phyloP scores from a whole-genome alignment of 2,329 filamentous ascomycete genomes.

The Rhynchosporium agropyri region DNA sequence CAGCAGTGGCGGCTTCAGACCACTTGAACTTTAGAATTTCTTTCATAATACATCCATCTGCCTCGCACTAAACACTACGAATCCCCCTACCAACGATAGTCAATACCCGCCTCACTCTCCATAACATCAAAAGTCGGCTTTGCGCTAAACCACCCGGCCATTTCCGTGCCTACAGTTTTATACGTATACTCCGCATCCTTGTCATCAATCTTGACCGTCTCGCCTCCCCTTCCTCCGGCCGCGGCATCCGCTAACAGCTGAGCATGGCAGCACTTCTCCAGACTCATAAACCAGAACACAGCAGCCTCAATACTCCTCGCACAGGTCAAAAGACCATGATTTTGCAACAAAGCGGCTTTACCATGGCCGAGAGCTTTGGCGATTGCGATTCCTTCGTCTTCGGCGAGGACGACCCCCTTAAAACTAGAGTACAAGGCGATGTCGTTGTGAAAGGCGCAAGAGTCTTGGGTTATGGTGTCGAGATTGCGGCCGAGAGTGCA shows the following conservation, averaged over 20 bases:
- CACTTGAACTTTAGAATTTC: not conserved
- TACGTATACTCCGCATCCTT: conserved; percentile 70
- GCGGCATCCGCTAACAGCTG: conserved; percentile 60
- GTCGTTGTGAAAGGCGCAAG: conserved; percentile 54
- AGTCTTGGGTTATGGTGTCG: conserved; percentile 62
- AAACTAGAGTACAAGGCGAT: conserved; percentile 48
- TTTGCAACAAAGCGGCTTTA: conserved; percentile 57
- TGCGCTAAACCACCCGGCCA: conserved; percentile 70
- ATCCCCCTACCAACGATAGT: conserved; percentile 37
- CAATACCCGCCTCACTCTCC: conserved; percentile 53
- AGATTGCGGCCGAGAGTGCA: conserved; percentile 61
- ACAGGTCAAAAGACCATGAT: conserved; percentile 57
- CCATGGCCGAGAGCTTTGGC: conserved; percentile 50
- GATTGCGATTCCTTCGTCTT: conserved; percentile 54
- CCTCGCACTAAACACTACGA: not conserved
- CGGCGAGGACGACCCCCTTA: conserved; percentile 55
- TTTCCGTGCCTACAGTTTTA: conserved; percentile 62
- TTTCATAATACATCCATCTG: not conserved
- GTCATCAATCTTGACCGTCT: conserved; percentile 67
- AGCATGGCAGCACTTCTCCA: conserved; percentile 53
- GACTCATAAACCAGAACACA: conserved; percentile 57
- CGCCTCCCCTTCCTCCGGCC: conserved; percentile 61
- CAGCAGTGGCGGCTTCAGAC: no score
- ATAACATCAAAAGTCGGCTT: conserved; percentile 73
- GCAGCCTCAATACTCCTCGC: conserved; percentile 54